Conservation (phyloP, 768 basidiomycete species). For the Clitopilus hobsonii region DNA sequence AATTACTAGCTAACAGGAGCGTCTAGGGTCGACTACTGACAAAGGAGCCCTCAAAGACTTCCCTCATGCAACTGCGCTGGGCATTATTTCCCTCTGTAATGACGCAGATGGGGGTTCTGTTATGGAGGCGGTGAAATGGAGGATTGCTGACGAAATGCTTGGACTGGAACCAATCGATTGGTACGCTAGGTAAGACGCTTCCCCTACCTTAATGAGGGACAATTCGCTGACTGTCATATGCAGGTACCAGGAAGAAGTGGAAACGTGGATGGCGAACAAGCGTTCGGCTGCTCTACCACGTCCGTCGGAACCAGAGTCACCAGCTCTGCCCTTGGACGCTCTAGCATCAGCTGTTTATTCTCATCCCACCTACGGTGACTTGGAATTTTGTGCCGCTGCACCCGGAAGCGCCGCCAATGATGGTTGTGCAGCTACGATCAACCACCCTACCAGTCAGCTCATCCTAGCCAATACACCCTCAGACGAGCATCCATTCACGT, state of each 20-base stretch:
- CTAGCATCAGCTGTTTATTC: slow-evolving; percentile 23
- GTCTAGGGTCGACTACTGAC: background rate
- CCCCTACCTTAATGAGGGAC: background rate
- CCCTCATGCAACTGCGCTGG: slow-evolving; percentile 31
- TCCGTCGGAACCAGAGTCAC: slow-evolving; percentile 15
- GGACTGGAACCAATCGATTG: slow-evolving; percentile 29
- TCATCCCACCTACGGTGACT: slow-evolving; percentile 30
- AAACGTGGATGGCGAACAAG: slow-evolving; percentile 16
- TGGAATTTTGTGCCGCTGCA: slow-evolving; percentile 28
- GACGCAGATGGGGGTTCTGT: slow-evolving; percentile 30
- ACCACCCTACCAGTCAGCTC: slow-evolving; percentile 20
- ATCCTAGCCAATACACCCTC: slow-evolving; percentile 19
- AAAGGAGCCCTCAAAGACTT: slow-evolving; percentile 12
- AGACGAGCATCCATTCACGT: slow-evolving; percentile 22
- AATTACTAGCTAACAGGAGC: background rate
- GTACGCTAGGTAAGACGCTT: slow-evolving; percentile 26
- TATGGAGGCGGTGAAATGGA: slow-evolving; percentile 31
- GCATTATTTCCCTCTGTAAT: slow-evolving; percentile 34
- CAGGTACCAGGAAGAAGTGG: slow-evolving; percentile 23
- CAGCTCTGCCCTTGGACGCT: slow-evolving; percentile 6
- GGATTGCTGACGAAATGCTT: slow-evolving; percentile 32
- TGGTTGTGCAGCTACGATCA: slow-evolving; percentile 16
- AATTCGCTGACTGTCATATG: background rate
- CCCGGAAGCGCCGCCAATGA: background rate
- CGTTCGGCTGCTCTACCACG: slow-evolving; percentile 19